phyloP scores from a whole-genome alignment of 2,329 filamentous ascomycete species.

The Aspergillus fischeri region DNA sequence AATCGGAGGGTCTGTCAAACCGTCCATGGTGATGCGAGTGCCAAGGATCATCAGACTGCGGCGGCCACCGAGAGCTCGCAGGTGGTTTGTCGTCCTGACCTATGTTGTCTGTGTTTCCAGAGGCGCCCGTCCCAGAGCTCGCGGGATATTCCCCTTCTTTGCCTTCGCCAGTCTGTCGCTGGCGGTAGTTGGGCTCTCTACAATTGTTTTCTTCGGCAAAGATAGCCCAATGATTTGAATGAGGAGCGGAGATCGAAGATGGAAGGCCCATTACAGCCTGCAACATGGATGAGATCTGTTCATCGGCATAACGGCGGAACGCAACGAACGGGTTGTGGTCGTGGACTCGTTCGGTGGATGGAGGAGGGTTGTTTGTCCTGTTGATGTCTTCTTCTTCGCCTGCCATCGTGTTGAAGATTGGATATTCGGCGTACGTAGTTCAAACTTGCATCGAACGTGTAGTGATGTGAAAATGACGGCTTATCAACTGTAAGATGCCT shows the following conservation, averaged over 20 bases:
- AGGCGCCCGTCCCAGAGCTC: conserved; percentile 4
- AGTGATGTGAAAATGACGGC: background rate
- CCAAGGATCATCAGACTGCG: conserved; percentile 20
- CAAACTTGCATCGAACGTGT: background rate
- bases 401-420: conserved; percentile 18
- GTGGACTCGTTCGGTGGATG: conserved; percentile 18
- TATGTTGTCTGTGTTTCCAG: conserved; percentile 7
- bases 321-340: conserved; percentile 55
- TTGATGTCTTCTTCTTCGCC: conserved; percentile 17
- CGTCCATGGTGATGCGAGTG: conserved; percentile 20
- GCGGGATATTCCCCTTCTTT: conserved; percentile 2
- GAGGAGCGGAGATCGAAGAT: conserved; percentile 29
- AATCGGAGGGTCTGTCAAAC: conserved; percentile 18
- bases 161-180: conserved; percentile 9
- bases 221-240: conserved; percentile 32
- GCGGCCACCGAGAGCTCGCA: conserved; percentile 13
- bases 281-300: conserved; percentile 53
- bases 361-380: conserved; percentile 8
- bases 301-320: conserved; percentile 59
- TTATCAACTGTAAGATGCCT: background rate
- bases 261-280: conserved; percentile 49
- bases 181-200: conserved; percentile 16
- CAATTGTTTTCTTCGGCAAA: conserved; percentile 31
- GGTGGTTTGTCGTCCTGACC: background rate
- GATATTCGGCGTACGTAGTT: background rate